phyloP scores from a whole-genome alignment of 257 asterid genomes.

The Solanum megistacrolobum region DNA sequence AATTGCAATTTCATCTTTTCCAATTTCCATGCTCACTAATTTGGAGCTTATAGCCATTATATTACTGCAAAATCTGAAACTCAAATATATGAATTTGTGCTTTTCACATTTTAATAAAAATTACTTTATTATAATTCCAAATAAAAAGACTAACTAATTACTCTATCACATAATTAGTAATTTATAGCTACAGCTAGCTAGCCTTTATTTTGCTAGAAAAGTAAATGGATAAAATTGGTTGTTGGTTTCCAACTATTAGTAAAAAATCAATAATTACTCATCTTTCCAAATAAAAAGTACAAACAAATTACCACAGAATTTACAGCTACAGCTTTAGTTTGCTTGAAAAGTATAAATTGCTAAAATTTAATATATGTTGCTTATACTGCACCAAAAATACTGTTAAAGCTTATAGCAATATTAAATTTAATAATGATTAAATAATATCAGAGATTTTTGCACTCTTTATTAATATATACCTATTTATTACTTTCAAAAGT shows the following conservation, averaged over 20 bases:
- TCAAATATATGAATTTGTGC: background rate
- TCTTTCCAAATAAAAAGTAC: background rate
- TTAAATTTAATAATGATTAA: no score
- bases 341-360: background rate
- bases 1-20: background rate
- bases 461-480: background rate
- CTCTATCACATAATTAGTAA: background rate
- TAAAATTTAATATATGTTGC: no score
- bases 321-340: background rate
- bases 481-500: no score
- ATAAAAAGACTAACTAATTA: background rate
- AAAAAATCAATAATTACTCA: background rate
- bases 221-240: background rate
- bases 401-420: no score
- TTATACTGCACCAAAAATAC: fast-evolving
- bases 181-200: background rate
- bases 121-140: background rate
- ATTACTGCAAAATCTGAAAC: background rate
- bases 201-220: background rate
- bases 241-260: background rate
- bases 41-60: background rate
- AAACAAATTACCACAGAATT: background rate
- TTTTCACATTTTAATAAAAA: background rate
- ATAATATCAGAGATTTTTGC: no score
- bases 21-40: background rate